These are phyloP conservation scores for Mantamonas sphyraenae DNA, from an alignment of 78 protist genomes.

Conservation along the genomic window DNA sequence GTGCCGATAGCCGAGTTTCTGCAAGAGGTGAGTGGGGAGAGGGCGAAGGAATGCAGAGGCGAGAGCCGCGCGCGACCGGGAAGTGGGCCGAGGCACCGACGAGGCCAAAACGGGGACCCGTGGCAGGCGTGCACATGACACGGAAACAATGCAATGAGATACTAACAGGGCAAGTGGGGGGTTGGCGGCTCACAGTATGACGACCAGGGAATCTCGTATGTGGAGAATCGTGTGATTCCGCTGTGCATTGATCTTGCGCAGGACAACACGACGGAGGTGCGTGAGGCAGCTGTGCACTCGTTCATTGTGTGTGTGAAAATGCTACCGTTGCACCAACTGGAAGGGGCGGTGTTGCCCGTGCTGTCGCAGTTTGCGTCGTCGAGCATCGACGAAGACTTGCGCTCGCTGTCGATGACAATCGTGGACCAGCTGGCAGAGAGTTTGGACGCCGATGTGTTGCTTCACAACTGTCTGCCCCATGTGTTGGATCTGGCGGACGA, in stretches of 20 bases:
- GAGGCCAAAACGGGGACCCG: too few relatives aligned
- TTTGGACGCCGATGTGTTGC: neutral
- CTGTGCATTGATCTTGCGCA: neutral
- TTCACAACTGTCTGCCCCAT: neutral
- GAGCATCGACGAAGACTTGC: neutral
- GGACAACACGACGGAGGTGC: neutral
- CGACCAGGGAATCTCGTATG: too few relatives aligned
- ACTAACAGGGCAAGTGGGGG: too few relatives aligned
- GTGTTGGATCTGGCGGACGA: constrained; percentile 10
- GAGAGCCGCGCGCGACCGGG: too few relatives aligned
- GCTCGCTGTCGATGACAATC: neutral
- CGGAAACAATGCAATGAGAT: too few relatives aligned
- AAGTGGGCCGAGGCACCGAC: too few relatives aligned
- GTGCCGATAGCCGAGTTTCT: too few relatives aligned
- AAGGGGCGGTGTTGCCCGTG: neutral
- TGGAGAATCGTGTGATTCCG: neutral
- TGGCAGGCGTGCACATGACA: too few relatives aligned
- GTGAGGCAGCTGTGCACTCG: neutral
- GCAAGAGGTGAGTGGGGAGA: too few relatives aligned
- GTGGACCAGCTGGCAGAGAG: neutral
- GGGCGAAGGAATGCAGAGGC: too few relatives aligned
- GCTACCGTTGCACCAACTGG: neutral
- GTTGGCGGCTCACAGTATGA: too few relatives aligned
- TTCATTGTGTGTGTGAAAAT: neutral
- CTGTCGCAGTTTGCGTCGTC: neutral